These are phyloP conservation scores for Limnomonas spitsbergensis DNA, from an alignment of 139 green algal genomes.

Conservation along the genomic window DNA sequence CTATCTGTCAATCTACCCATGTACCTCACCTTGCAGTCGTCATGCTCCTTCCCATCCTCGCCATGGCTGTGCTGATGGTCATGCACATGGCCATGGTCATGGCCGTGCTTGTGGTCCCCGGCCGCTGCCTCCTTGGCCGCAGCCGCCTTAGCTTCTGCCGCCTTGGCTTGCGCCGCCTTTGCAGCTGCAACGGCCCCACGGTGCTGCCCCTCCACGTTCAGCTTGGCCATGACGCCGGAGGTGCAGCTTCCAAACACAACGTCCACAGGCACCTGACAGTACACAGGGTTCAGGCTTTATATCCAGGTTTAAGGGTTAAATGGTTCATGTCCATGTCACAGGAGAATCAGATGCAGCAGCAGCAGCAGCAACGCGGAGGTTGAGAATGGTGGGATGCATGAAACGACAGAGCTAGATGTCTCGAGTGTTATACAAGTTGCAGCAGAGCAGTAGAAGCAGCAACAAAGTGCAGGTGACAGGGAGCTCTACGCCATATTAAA, in stretches of 20 bases:
- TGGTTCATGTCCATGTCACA: neutral
- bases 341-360: too few relatives aligned
- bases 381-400: too few relatives aligned
- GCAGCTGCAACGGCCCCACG: slow-evolving; percentile 73
- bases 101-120: slow-evolving; percentile 19
- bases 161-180: neutral
- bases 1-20: too few relatives aligned
- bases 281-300: too few relatives aligned
- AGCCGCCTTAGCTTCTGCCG: slow-evolving; percentile 46
- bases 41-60: slow-evolving; percentile 19
- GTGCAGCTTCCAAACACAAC: slow-evolving; percentile 60
- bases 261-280: slow-evolving; percentile 56
- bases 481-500: too few relatives aligned
- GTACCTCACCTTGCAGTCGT: slow-evolving; percentile 22
- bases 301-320: too few relatives aligned
- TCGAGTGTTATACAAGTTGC: too few relatives aligned
- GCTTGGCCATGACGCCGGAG: slow-evolving; percentile 58
- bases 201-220: slow-evolving; percentile 89
- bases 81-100: slow-evolving; percentile 26
- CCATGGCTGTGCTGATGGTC: slow-evolving; percentile 41
- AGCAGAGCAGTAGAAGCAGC: too few relatives aligned
- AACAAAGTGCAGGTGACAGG: too few relatives aligned
- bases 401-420: too few relatives aligned
- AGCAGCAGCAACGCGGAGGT: neutral
- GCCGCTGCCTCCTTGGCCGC: neutral